Conservation (phyloP, 83 land plant species). For the Picea abies region DNA sequence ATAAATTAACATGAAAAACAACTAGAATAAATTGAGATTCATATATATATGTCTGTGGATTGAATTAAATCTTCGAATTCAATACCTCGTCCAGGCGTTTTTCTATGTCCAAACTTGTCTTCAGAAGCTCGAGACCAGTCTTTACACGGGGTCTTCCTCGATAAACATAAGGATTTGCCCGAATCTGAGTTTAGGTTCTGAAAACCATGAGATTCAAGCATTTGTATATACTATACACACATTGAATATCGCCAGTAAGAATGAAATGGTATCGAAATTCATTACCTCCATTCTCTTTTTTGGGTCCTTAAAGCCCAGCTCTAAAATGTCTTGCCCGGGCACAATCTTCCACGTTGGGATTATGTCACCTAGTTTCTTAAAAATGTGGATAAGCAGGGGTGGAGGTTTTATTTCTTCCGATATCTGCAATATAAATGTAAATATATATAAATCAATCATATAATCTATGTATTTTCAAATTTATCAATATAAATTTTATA, state of each 20-base stretch:
- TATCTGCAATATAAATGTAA: constrained; percentile 40
- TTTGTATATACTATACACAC: too few species aligned
- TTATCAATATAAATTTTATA: too few species aligned
- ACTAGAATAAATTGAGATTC: too few species aligned
- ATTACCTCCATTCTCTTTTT: constrained; percentile 60
- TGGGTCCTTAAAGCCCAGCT: constrained; percentile 60
- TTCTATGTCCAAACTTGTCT: constrained; percentile 61
- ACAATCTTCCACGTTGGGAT: constrained; percentile 83
- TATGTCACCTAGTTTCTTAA: constrained; percentile 34
- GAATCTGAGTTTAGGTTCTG: constrained; percentile 31
- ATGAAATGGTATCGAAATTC: too few species aligned
- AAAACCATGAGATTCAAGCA: too few species aligned
- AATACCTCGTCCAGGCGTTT: constrained; percentile 55
- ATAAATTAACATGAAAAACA: too few species aligned
- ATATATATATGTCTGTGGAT: too few species aligned
- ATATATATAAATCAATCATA: too few species aligned
- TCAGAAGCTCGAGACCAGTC: constrained; percentile 72
- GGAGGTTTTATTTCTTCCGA: constrained; percentile 76
- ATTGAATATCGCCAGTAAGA: too few species aligned
- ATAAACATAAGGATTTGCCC: constrained; percentile 65
- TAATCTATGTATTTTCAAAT: too few species aligned
- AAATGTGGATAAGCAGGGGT: constrained; percentile 42
- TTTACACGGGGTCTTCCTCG: constrained; percentile 69
- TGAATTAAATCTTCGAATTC: too few species aligned
- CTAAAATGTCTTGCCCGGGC: constrained; percentile 60